phyloP scores from a whole-genome alignment of 495 filamentous ascomycete species.

The Glonium stellatum region DNA sequence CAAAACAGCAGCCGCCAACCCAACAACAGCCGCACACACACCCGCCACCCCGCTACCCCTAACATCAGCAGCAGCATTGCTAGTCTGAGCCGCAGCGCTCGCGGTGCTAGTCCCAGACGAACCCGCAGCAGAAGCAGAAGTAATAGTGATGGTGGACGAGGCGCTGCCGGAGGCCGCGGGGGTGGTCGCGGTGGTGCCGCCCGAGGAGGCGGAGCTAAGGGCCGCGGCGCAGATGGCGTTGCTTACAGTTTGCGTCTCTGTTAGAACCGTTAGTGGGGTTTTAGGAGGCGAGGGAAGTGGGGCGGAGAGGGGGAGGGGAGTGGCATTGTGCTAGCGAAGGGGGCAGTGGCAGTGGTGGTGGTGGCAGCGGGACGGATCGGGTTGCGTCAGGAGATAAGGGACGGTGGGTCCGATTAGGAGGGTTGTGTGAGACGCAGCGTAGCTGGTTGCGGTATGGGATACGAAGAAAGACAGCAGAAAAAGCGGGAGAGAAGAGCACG shows the following conservation, averaged over 20 bases:
- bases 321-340: too few species aligned
- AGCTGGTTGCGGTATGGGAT: not conserved
- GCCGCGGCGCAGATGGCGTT: constrained; percentile 10
- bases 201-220: constrained; percentile 11
- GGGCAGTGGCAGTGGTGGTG: too few species aligned
- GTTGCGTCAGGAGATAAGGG: too few species aligned
- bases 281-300: not conserved
- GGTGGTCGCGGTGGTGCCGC: not conserved
- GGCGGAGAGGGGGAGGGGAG: too few species aligned
- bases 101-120: constrained; percentile 5
- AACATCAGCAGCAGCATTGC: constrained; percentile 17
- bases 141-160: constrained; percentile 7
- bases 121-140: constrained; percentile 7
- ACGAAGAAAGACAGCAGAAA: not conserved
- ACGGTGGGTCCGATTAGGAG: too few species aligned
- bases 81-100: constrained; percentile 6
- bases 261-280: not conserved
- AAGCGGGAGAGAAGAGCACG: constrained; percentile 7
- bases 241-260: constrained; percentile 13
- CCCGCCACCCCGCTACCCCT: constrained; percentile 16
- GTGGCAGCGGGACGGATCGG: too few species aligned
- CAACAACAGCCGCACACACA: constrained; percentile 17
- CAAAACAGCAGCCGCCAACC: constrained; percentile 16
- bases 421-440: not conserved
- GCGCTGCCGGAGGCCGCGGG: not conserved